phyloP scores from a whole-genome alignment of 495 filamentous ascomycete genomes.

The Aspergillus ellipticus region DNA sequence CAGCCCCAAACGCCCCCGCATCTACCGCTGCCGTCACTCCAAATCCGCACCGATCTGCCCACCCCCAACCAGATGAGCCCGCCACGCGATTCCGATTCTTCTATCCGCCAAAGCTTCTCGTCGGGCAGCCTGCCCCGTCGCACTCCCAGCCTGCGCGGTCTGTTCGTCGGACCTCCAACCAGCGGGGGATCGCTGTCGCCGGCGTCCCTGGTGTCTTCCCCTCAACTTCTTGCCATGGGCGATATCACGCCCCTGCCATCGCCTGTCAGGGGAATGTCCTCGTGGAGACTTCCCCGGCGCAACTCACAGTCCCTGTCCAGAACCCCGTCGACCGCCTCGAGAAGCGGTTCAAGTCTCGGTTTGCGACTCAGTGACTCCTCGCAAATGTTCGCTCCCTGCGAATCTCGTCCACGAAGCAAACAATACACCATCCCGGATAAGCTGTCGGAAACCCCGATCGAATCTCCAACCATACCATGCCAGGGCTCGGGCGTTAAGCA shows the following conservation, averaged over 20 bases:
- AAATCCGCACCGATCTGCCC: slow-evolving; percentile 41
- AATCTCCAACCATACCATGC: slow-evolving; percentile 30
- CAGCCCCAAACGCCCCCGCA: slow-evolving; percentile 4
- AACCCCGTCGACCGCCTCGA: slow-evolving; percentile 36
- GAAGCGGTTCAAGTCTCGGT: slow-evolving; percentile 34
- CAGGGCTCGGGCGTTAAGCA: slow-evolving; percentile 38
- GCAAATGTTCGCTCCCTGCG: slow-evolving; percentile 32
- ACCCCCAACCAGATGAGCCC: slow-evolving; percentile 26
- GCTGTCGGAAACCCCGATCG: slow-evolving; percentile 30
- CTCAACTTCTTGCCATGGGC: slow-evolving; percentile 74
- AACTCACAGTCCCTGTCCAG: slow-evolving; percentile 42
- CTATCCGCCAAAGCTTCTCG: slow-evolving; percentile 37
- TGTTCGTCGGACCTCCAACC: slow-evolving; percentile 35
- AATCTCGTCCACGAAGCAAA: slow-evolving; percentile 32
- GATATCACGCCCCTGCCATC: slow-evolving; percentile 94
- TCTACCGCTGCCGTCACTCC: slow-evolving; percentile 32
- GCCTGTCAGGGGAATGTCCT: slow-evolving; percentile 72
- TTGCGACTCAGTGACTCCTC: slow-evolving; percentile 40
- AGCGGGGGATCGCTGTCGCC: slow-evolving; percentile 57
- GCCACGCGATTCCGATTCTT: slow-evolving; percentile 29
- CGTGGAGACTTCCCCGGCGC: slow-evolving; percentile 50
- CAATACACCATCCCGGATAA: slow-evolving; percentile 35
- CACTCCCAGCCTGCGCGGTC: slow-evolving; percentile 49
- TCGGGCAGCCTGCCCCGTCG: slow-evolving; percentile 44
- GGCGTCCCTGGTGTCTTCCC: slow-evolving; percentile 58